Conservation (phyloP, 768 basidiomycete species). For the Chalciporus piperatus region DNA sequence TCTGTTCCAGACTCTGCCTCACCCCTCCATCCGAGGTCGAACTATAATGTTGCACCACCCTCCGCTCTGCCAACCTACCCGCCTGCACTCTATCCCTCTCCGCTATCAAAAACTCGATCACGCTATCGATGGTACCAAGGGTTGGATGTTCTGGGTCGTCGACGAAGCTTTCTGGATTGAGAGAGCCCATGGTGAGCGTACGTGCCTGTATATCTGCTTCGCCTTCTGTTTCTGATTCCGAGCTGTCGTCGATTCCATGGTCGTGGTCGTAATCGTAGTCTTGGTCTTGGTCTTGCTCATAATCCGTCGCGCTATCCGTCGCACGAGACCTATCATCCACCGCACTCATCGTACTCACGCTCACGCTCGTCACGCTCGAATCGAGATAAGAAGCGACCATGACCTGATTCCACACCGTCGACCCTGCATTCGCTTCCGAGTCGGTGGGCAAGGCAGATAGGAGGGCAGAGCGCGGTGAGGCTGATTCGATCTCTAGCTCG, state of each 20-base stretch:
- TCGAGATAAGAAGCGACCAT: constrained; percentile 58
- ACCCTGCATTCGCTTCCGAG: constrained; percentile 44
- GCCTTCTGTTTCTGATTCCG: constrained; percentile 39
- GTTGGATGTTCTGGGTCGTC: constrained; percentile 52
- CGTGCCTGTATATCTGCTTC: constrained; percentile 23
- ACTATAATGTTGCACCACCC: constrained; percentile 27
- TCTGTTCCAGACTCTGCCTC: constrained; percentile 39
- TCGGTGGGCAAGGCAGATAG: constrained; percentile 25
- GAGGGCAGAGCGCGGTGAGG: constrained; percentile 28
- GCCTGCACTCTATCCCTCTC: constrained; percentile 63
- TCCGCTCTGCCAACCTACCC: constrained; percentile 28
- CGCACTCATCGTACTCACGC: constrained; percentile 23
- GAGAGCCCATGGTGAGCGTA: constrained; percentile 26
- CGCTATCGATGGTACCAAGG: constrained; percentile 69
- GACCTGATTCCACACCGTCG: constrained; percentile 65
- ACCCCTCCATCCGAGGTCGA: constrained; percentile 36
- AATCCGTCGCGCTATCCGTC: constrained; percentile 19
- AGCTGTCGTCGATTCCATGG: constrained; percentile 12
- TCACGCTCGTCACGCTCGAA: constrained; percentile 29
- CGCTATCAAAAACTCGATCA: constrained; percentile 70
- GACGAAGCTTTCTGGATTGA: constrained; percentile 24
- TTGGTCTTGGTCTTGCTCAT: constrained; percentile 4
- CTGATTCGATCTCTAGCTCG: constrained; percentile 22
- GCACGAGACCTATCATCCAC: constrained; percentile 27
- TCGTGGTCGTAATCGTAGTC: constrained; percentile 6